Conservation (phyloP, 768 basidiomycete genomes). For the Hysterangium stoloniferum region DNA sequence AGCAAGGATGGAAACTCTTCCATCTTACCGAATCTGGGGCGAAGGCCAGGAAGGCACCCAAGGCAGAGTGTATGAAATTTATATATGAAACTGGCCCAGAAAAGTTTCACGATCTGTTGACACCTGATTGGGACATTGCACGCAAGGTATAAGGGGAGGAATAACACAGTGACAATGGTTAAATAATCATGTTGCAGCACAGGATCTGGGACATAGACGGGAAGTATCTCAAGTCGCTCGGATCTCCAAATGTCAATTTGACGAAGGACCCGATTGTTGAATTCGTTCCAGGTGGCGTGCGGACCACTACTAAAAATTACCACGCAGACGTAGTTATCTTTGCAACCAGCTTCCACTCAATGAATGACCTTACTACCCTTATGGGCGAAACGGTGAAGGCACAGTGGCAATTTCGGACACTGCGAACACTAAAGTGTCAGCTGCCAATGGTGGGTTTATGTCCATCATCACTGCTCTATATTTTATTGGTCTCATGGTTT, state of each 20-base stretch:
- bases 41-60: too few relatives aligned
- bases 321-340: conserved; percentile 18
- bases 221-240: conserved; percentile 13
- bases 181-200: conserved; percentile 12
- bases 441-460: too few relatives aligned
- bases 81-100: too few relatives aligned
- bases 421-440: too few relatives aligned
- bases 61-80: too few relatives aligned
- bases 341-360: conserved; percentile 13
- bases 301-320: conserved; percentile 11
- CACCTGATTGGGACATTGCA: conserved; percentile 17
- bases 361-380: too few relatives aligned
- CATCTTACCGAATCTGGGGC: too few relatives aligned
- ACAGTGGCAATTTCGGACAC: too few relatives aligned
- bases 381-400: conserved; percentile 15
- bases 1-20: too few relatives aligned
- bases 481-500: too few relatives aligned
- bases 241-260: conserved; percentile 14
- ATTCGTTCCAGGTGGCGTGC: conserved; percentile 10
- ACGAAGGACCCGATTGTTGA: conserved; percentile 12
- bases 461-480: too few relatives aligned
- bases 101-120: conserved; percentile 18
- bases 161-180: too few relatives aligned
- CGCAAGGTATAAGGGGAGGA: conserved; percentile 12
- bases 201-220: conserved; percentile 16